Base-by-base conservation (phyloP, 805 yeast genomes). In the Helenozyma baotianmanensis region DNA sequence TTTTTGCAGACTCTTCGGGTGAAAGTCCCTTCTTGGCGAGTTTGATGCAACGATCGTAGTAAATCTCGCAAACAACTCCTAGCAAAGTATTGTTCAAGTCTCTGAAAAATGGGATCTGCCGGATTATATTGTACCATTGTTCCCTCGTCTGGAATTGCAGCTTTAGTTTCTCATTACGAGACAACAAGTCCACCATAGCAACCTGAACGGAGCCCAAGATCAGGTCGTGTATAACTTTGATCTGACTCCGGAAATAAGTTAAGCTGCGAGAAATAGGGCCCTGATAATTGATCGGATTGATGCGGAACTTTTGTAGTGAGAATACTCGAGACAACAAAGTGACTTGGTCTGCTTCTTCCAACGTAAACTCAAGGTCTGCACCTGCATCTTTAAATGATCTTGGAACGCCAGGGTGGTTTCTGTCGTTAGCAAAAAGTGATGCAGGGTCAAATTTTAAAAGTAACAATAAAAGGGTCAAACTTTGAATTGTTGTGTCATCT, bases 221-320 rank as follows among this genome's bases (percentile, higher is more conserved):
- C 25, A 68, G 68, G 14, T 56, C 59, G 19, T 70, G 70, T 29
- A 82, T 54, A 29, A 72, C 72, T 34, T 76, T 69, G 29, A 82
- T 53, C 35, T 77, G 76, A 13, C 87, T 79, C 50, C 88, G 72
- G 53, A 81, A 82, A 27, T 76, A 72, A 30, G 84, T 62, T 22
- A 85, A 62, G 23, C 75, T 71, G 43, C 80, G 74, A 12, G 86
- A 82, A 21, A 86, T 65, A 10, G 87, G 88, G 2, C 89, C 89
- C 27, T 72, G 71, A 33, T 55, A 58, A 72, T 74, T 24, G 64
- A 64, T 17, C 76, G 76, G 48, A 27, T 63, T 45, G 19, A 64
- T 56, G 24, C 61, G 52, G 27, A 64, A 50, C 39, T 50, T 60
- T 32, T 53, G 60, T 24, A 64, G 42, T 2, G 70, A 55, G 27